Conservation (phyloP, 306 rosid species). For the Pyrus betulifolia region DNA sequence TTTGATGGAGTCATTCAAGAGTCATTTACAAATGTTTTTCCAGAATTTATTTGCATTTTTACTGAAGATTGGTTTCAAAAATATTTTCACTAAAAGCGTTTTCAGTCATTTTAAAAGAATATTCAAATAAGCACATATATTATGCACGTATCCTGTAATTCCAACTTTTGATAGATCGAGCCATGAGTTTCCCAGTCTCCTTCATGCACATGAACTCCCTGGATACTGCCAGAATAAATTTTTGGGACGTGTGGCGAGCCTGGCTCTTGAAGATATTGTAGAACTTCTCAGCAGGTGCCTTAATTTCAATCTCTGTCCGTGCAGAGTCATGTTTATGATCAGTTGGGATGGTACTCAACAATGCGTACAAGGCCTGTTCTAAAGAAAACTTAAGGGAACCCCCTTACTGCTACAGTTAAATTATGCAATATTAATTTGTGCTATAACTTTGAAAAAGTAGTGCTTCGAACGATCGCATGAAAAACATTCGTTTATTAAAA, state of each 20-base stretch:
- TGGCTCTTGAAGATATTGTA: constrained; percentile 17
- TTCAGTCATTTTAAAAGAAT: no score
- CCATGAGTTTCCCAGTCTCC: constrained; percentile 41
- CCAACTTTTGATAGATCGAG: constrained; percentile 27
- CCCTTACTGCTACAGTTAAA: background rate
- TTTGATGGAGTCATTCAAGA: no score
- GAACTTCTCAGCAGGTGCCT: constrained; percentile 10
- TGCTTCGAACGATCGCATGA: background rate
- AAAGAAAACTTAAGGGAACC: background rate
- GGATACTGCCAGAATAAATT: constrained; percentile 2
- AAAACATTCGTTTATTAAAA: background rate
- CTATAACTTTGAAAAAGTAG: background rate
- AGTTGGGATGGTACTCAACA: background rate
- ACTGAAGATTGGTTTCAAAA: no score
- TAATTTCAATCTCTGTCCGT: constrained; percentile 10
- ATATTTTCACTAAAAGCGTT: no score
- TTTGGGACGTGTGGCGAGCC: constrained; percentile 22
- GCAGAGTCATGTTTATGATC: constrained; percentile 1
- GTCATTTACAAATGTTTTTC: no score
- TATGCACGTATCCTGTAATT: constrained; percentile 5
- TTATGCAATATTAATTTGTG: background rate
- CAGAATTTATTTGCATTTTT: no score
- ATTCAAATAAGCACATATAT: no score
- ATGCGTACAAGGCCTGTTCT: background rate
- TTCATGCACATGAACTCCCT: constrained; percentile 26